Percentiles rank a stretch among this genome's conserved stretches.
Conservation (phyloP, 768 basidiomycete species). For the Auricularia cornea region DNA sequence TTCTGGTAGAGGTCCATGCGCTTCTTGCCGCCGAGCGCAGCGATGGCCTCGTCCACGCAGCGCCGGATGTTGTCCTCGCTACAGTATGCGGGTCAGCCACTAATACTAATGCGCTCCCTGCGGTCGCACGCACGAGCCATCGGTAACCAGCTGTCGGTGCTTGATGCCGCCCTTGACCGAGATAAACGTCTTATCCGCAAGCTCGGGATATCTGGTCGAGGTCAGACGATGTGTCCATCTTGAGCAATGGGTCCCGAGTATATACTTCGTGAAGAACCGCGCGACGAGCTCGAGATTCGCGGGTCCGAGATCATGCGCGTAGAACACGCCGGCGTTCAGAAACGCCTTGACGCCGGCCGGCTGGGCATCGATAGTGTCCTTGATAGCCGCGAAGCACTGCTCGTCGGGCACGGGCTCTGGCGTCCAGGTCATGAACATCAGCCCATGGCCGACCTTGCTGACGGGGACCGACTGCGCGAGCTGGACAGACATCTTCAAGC, state of each 20-base stretch:
- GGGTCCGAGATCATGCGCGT: slow-evolving; percentile 22
- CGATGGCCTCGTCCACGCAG: slow-evolving; percentile 2
- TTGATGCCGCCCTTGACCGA: slow-evolving; percentile 8
- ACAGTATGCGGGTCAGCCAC: background rate
- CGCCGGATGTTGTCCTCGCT: slow-evolving; percentile 5
- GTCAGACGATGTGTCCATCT: background rate
- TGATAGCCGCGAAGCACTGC: slow-evolving; percentile 55
- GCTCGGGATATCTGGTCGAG: slow-evolving; percentile 31
- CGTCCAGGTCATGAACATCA: slow-evolving; percentile 26
- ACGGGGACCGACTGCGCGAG: too few species aligned
- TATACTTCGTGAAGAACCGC: slow-evolving; percentile 32
- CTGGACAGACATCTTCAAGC: too few species aligned
- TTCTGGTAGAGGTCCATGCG: slow-evolving; percentile 32
- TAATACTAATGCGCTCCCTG: background rate
- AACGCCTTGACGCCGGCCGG: slow-evolving; percentile 39
- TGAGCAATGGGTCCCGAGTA: background rate
- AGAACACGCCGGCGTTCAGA: slow-evolving; percentile 41
- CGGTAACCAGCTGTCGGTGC: background rate
- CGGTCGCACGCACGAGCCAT: background rate
- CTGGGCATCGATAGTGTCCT: slow-evolving; percentile 36
- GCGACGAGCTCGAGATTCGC: slow-evolving; percentile 42
- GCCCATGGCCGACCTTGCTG: background rate
- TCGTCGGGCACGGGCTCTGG: slow-evolving; percentile 44
- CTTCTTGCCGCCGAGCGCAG: slow-evolving; percentile 7
- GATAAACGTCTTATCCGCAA: slow-evolving; percentile 26